Evolutionary conservation across 768 basidiomycete genomes (phyloP).

Genomic region (Daedaleopsis sinensis): DNA sequence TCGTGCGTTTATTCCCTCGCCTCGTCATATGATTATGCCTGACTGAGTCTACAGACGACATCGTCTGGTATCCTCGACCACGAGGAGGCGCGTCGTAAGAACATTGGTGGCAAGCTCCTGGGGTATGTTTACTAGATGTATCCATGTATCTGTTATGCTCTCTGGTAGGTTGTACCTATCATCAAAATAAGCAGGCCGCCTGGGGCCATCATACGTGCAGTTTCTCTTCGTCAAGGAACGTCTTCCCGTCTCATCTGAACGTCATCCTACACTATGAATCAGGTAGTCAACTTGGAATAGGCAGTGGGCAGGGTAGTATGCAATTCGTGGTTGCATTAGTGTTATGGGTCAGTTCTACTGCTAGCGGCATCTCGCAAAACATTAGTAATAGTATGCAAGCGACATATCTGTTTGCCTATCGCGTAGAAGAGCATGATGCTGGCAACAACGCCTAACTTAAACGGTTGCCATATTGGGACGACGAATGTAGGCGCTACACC

Average conservation of each 20-base stretch:
- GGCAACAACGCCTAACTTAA: too few species aligned
- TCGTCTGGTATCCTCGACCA: constrained; percentile 99
- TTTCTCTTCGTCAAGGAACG: neutral
- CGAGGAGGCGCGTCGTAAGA: constrained; percentile 98
- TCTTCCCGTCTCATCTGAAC: neutral
- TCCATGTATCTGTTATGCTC: constrained; percentile 15
- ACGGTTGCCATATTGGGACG: too few species aligned
- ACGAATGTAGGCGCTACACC: too few species aligned
- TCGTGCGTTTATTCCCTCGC: constrained; percentile 52
- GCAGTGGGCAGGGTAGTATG: too few species aligned
- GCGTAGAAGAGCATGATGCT: too few species aligned
- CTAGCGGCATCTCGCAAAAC: too few species aligned
- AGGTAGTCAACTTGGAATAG: too few species aligned
- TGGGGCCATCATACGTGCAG: constrained; percentile 8
- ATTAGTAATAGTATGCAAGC: too few species aligned
- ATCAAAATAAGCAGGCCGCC: constrained; percentile 18
- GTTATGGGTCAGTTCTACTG: too few species aligned
- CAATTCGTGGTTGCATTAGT: too few species aligned
- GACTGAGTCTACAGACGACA: constrained; percentile 65
- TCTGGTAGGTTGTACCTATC: constrained; percentile 18
- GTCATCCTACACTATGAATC: neutral
- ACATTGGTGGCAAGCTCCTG: constrained; percentile 93
- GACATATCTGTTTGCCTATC: too few species aligned
- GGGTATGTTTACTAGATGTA: constrained; percentile 84
- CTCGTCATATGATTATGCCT: neutral